These are phyloP conservation scores for Penicillium odoratum DNA, from an alignment of 495 filamentous ascomycete genomes.

Conservation along the genomic window DNA sequence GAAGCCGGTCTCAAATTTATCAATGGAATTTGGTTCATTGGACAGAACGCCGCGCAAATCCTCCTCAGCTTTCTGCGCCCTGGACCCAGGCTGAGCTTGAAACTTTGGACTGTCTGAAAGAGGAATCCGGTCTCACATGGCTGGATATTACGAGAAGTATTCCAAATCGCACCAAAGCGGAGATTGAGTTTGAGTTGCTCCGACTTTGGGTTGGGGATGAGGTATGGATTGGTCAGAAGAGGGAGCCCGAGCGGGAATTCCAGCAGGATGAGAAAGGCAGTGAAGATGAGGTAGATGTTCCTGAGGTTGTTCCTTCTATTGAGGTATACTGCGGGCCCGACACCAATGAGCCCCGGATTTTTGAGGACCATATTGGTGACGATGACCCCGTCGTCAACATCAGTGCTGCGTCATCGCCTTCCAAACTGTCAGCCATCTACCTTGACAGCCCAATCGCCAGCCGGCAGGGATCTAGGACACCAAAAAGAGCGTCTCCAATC, in stretches of 20 bases:
- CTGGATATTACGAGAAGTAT: slow-evolving; percentile 28
- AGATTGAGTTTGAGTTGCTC: slow-evolving; percentile 43
- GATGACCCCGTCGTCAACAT: slow-evolving; percentile 7
- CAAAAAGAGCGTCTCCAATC: slow-evolving; percentile 10
- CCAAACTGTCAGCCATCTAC: slow-evolving; percentile 17
- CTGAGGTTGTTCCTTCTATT: background rate
- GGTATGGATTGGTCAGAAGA: slow-evolving; percentile 12
- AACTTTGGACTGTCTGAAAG: slow-evolving; percentile 29
- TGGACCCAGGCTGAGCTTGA: slow-evolving; percentile 37
- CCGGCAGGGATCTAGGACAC: slow-evolving; percentile 5
- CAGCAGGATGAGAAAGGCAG: background rate
- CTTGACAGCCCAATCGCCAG: slow-evolving; percentile 16
- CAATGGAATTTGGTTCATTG: slow-evolving; percentile 37
- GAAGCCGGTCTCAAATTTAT: slow-evolving; percentile 17
- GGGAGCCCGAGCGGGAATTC: background rate
- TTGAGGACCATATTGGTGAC: slow-evolving; percentile 9
- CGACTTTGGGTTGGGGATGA: slow-evolving; percentile 36
- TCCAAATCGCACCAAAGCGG: slow-evolving; percentile 31
- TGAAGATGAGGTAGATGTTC: background rate
- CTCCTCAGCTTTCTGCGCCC: slow-evolving; percentile 30
- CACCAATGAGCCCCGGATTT: background rate
- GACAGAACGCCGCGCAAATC: slow-evolving; percentile 32
- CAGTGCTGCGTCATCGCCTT: slow-evolving; percentile 14
- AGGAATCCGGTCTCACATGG: slow-evolving; percentile 36
- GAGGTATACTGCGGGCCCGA: background rate